A percentile compares a stretch with the other conserved stretches of the same genome.
Evolutionary conservation across 148 eudicot species (phyloP).

Genomic region (Talinum fruticosum): DNA sequence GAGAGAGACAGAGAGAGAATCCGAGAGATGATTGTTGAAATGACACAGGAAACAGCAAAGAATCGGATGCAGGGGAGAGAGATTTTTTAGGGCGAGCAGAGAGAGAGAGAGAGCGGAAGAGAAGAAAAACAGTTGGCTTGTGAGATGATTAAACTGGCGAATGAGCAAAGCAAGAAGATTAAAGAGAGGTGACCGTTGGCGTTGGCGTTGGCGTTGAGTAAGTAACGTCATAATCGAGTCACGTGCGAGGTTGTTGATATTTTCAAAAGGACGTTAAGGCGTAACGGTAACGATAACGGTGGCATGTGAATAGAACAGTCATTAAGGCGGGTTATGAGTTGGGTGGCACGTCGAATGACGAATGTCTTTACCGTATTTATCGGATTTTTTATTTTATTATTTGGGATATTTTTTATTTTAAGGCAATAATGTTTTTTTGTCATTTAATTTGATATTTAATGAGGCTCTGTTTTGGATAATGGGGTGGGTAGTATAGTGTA

Average conservation of each 20-base stretch:
- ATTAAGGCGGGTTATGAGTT: neutral
- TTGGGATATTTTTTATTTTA: neutral
- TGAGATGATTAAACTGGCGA: neutral
- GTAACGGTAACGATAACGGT: constrained; percentile 25
- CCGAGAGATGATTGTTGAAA: neutral
- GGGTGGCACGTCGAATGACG: neutral
- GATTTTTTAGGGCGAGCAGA: too few relatives aligned
- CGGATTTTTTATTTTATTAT: too few relatives aligned
- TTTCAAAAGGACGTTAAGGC: constrained; percentile 24
- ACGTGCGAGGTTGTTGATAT: constrained; percentile 13
- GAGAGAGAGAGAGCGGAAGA: too few relatives aligned
- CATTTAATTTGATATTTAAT: constrained; percentile 1
- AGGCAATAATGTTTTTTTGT: neutral
- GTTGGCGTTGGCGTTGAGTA: too few relatives aligned
- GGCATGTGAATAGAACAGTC: neutral
- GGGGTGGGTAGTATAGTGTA: neutral
- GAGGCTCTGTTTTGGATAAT: neutral
- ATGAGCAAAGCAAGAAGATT: neutral
- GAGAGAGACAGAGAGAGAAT: neutral
- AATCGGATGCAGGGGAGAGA: neutral
- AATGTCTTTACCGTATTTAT: neutral
- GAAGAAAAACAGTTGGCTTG: neutral
- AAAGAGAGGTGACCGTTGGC: neutral
- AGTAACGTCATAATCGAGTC: constrained; percentile 25
- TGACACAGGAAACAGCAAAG: neutral